Evolutionary conservation across 2,329 filamentous ascomycete species (phyloP).

Genomic region (Stagonosporopsis chrysanthemi): DNA sequence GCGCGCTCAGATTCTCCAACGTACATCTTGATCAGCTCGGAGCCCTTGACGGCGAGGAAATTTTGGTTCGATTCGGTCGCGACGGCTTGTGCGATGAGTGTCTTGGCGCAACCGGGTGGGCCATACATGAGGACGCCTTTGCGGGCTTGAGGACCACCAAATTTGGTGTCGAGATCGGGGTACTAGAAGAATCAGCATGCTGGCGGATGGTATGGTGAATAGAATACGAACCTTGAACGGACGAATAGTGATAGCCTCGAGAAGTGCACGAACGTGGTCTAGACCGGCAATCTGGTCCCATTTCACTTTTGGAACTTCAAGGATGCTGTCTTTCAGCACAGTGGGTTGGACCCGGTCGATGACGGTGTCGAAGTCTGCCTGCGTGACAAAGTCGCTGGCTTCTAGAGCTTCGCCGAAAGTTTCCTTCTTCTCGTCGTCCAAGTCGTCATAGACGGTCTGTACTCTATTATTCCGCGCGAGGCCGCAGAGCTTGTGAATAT

Average conservation of each 20-base stretch:
- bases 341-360: conserved; percentile 76
- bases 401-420: conserved; percentile 28
- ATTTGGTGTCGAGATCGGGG: conserved; percentile 46
- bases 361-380: conserved; percentile 69
- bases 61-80: conserved; percentile 91
- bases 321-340: conserved; percentile 86
- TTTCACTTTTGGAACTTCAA: conserved; percentile 83
- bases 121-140: conserved; percentile 91
- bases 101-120: conserved; percentile 94
- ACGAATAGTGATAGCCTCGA: conserved; percentile 66
- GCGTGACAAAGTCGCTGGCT: conserved; percentile 32
- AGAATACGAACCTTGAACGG: conserved; percentile 60
- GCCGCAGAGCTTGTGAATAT: conserved; percentile 72
- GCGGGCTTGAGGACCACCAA: conserved; percentile 57
- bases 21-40: conserved; percentile 95
- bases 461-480: conserved; percentile 56
- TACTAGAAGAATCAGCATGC: conserved; percentile 31
- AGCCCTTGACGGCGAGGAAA: conserved; percentile 93
- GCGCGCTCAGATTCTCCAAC: conserved; percentile 92
- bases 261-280: conserved; percentile 70
- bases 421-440: conserved; percentile 35
- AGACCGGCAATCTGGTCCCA: conserved; percentile 93
- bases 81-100: conserved; percentile 86
- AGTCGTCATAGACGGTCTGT: conserved; percentile 25
- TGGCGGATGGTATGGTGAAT: neutral